These are phyloP conservation scores for Hansenula anomala DNA, from an alignment of 1,139 yeast species.

Conservation along the genomic window DNA sequence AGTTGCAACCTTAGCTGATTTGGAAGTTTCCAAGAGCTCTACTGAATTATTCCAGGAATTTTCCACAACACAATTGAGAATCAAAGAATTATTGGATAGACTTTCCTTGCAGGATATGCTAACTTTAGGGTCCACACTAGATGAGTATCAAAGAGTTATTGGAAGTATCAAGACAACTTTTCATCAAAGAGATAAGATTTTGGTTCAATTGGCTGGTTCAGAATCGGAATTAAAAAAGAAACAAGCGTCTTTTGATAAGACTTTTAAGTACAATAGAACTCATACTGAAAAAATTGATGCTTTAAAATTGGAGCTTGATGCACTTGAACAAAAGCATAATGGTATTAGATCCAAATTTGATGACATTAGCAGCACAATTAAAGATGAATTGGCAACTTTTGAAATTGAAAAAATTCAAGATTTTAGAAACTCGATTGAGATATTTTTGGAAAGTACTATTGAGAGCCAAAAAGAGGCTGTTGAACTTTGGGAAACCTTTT, in stretches of 20 bases:
- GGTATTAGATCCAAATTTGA: slow-evolving; percentile 55
- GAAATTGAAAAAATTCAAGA: slow-evolving; percentile 78
- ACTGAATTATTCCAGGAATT: slow-evolving; percentile 59
- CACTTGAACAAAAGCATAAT: slow-evolving; percentile 53
- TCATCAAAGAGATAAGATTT: slow-evolving; percentile 68
- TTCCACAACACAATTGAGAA: slow-evolving; percentile 64
- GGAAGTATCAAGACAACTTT: slow-evolving; percentile 74
- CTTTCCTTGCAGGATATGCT: slow-evolving; percentile 82
- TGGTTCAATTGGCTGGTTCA: slow-evolving; percentile 52
- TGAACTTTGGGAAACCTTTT: slow-evolving; percentile 92
- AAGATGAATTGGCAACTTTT: slow-evolving; percentile 61
- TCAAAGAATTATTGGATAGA: slow-evolving; percentile 73
- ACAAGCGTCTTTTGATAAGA: slow-evolving; percentile 46
- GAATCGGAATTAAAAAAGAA: slow-evolving; percentile 45
- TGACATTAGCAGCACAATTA: slow-evolving; percentile 58
- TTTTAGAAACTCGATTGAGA: slow-evolving; percentile 85
- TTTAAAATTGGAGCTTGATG: slow-evolving; percentile 53
- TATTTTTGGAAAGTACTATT: slow-evolving; percentile 83
- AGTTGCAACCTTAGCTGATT: slow-evolving; percentile 54
- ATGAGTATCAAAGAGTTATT: slow-evolving; percentile 77
- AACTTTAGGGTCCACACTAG: slow-evolving; percentile 82
- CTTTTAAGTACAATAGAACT: slow-evolving; percentile 47
- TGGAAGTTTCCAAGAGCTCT: slow-evolving; percentile 71
- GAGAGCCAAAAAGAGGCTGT: slow-evolving; percentile 94
- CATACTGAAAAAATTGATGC: slow-evolving; percentile 57